These are phyloP conservation scores for Russula sp. DNA, from an alignment of 768 basidiomycete genomes.

Conservation along the genomic window DNA sequence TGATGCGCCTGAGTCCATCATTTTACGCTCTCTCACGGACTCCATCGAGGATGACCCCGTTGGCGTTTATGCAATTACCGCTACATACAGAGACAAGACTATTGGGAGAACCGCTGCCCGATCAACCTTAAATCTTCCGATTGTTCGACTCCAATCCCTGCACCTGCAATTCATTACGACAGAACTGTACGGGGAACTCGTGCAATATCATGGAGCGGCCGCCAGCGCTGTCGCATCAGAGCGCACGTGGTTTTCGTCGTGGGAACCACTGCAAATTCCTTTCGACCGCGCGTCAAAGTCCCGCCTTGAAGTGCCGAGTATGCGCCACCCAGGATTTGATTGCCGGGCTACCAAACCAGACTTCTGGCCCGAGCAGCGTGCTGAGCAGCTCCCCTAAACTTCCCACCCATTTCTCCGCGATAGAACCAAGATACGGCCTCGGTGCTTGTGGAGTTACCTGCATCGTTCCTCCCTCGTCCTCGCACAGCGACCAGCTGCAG, in stretches of 20 bases:
- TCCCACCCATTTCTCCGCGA: too few relatives aligned
- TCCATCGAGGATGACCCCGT: conserved; percentile 11
- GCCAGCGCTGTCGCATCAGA: background rate
- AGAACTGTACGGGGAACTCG: background rate
- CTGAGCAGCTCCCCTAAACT: too few relatives aligned
- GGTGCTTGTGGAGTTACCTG: too few relatives aligned
- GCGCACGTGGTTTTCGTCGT: background rate
- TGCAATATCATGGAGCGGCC: conserved; percentile 1
- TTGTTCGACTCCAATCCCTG: background rate
- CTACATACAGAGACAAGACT: background rate
- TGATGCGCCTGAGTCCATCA: background rate
- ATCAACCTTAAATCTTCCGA: background rate
- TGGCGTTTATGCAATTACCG: conserved; percentile 12
- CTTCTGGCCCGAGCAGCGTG: too few relatives aligned
- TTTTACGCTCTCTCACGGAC: background rate
- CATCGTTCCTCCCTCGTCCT: too few relatives aligned
- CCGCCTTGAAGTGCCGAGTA: too few relatives aligned
- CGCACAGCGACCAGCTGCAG: too few relatives aligned
- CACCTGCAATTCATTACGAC: too few relatives aligned
- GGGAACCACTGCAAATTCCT: background rate
- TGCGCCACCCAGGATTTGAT: too few relatives aligned
- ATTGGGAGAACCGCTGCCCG: background rate
- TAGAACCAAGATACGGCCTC: too few relatives aligned
- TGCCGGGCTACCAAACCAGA: too few relatives aligned
- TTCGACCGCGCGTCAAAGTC: too few relatives aligned